These are phyloP conservation scores for Zygotorulaspora mrakii DNA, from an alignment of 1,139 yeast species.

Conservation along the genomic window DNA sequence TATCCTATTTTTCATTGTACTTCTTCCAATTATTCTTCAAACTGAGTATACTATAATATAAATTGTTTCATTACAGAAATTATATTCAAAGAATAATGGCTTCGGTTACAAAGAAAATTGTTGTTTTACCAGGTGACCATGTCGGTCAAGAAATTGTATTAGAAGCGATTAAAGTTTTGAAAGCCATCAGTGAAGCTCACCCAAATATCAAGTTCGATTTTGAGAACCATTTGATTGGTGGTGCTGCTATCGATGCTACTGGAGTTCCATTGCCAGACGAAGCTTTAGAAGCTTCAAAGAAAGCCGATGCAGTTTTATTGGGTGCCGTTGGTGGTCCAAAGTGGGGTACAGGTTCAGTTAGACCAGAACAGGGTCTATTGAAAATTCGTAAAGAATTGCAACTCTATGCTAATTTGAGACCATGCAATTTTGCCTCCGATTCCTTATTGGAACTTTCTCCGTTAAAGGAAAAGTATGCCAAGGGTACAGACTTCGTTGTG, in stretches of 20 bases:
- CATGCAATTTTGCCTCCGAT: slow-evolving; percentile 92
- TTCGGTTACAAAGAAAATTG: slow-evolving; percentile 55
- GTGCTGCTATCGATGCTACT: slow-evolving; percentile 96
- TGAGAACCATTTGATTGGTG: slow-evolving; percentile 85
- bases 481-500: slow-evolving; percentile 86
- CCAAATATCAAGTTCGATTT: slow-evolving; percentile 69
- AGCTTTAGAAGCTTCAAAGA: slow-evolving; percentile 78
- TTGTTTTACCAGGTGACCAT: slow-evolving; percentile 93
- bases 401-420: slow-evolving; percentile 92
- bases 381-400: slow-evolving; percentile 91
- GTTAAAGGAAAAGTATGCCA: slow-evolving; percentile 73
- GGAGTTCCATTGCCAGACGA: slow-evolving; percentile 91
- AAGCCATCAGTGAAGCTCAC: slow-evolving; percentile 65
- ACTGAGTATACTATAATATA: background rate
- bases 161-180: slow-evolving; percentile 88
- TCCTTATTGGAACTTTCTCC: slow-evolving; percentile 82
- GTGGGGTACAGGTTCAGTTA: slow-evolving; percentile 85
- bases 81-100: slow-evolving; percentile 4
- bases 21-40: too few species aligned
- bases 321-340: slow-evolving; percentile 99
- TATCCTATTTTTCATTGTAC: too few species aligned
- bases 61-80: too few species aligned
- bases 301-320: slow-evolving; percentile 85
- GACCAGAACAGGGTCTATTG: slow-evolving; percentile 96
- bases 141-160: slow-evolving; percentile 86